Conservation (phyloP, 768 basidiomycete genomes). For the Thelephora aurantiotincta region DNA sequence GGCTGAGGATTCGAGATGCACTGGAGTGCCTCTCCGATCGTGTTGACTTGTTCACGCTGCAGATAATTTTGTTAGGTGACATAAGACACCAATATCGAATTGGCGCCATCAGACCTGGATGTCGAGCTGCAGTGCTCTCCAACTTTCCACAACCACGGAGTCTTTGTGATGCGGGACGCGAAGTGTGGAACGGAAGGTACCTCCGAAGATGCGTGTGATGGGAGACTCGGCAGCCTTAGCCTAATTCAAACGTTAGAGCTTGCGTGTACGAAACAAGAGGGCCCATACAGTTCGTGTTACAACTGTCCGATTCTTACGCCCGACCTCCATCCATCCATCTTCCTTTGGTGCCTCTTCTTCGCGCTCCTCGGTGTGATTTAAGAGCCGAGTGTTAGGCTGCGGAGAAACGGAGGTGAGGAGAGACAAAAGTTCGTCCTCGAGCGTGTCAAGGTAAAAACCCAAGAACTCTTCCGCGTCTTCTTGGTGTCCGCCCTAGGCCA, state of each 20-base stretch:
- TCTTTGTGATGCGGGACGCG: slow-evolving; percentile 74
- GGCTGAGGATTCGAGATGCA: slow-evolving; percentile 68
- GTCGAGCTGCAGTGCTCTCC: slow-evolving; percentile 78
- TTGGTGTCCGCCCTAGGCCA: slow-evolving; percentile 68
- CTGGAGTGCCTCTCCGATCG: slow-evolving; percentile 71
- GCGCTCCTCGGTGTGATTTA: slow-evolving; percentile 23
- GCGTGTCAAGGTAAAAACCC: slow-evolving; percentile 90
- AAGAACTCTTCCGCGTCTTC: slow-evolving; percentile 98
- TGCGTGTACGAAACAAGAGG: neutral
- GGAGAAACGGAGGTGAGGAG: slow-evolving; percentile 41
- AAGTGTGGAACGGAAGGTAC: slow-evolving; percentile 78
- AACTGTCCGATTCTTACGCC: slow-evolving; percentile 69
- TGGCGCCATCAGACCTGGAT: slow-evolving; percentile 45
- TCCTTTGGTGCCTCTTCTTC: slow-evolving; percentile 30
- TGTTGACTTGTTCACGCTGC: slow-evolving; percentile 59
- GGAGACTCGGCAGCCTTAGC: slow-evolving; percentile 73
- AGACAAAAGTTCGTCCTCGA: slow-evolving; percentile 81
- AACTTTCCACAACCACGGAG: slow-evolving; percentile 81
- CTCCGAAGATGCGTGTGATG: slow-evolving; percentile 86
- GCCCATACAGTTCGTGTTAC: slow-evolving; percentile 64
- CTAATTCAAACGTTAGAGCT: slow-evolving; percentile 21
- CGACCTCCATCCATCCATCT: slow-evolving; percentile 89
- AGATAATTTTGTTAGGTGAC: slow-evolving; percentile 1
- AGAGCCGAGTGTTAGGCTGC: slow-evolving; percentile 8
- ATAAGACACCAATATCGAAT: neutral